phyloP scores from a whole-genome alignment of 2,329 filamentous ascomycete genomes.

The Calonectria leucothoes region DNA sequence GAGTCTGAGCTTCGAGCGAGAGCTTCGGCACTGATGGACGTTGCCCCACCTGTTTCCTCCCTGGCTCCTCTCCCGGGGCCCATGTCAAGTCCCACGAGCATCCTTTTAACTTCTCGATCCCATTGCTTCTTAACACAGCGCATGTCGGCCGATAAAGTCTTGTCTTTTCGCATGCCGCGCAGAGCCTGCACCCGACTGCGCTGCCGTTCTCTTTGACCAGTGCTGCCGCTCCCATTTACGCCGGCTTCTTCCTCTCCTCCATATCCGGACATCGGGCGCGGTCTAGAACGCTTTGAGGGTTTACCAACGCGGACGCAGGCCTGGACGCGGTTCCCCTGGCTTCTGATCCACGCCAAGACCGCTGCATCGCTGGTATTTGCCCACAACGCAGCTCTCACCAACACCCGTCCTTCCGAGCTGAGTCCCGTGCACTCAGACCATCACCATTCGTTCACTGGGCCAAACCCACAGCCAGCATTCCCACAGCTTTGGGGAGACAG shows the following conservation, averaged over 20 bases:
- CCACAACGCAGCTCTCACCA: not conserved
- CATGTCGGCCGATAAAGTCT: not conserved
- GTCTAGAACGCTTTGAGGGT: not conserved
- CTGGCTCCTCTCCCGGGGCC: not conserved
- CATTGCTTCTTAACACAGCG: not conserved
- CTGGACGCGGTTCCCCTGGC: slow-evolving; percentile 8
- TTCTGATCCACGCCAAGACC: slow-evolving; percentile 2
- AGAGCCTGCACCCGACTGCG: not conserved
- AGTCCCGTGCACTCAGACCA: not conserved
- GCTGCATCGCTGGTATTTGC: not conserved
- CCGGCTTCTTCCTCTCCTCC: not conserved
- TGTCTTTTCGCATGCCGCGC: slow-evolving; percentile 4
- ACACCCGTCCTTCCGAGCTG: not conserved
- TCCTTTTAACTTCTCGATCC: slow-evolving; percentile 7
- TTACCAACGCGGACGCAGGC: not conserved
- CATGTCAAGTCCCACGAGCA: not conserved
- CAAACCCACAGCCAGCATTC: not conserved
- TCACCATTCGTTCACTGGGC: not conserved
- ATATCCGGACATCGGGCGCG: not conserved
- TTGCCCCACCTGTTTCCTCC: slow-evolving; percentile 9
- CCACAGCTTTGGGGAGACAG: not conserved
- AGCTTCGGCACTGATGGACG: not conserved
- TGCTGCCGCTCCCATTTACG: not conserved
- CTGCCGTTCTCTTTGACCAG: not conserved
- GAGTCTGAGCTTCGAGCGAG: not conserved